Evolutionary conservation across 177 flowering plant species (phyloP).

Genomic region (Vitis hybrid): DNA sequence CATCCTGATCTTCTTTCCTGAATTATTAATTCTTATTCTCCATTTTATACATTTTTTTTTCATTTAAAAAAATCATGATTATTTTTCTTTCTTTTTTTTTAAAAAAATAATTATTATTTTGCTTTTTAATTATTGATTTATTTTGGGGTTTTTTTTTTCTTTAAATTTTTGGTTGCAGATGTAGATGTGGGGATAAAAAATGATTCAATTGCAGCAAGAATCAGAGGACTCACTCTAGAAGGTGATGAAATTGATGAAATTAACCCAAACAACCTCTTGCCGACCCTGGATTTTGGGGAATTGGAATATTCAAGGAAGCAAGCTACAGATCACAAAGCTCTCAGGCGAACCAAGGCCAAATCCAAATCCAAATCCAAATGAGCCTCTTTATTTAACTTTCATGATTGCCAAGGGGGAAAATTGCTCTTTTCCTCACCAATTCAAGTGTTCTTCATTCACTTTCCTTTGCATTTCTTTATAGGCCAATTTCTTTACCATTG

Average conservation of each 20-base stretch:
- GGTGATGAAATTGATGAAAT: conserved; percentile 47
- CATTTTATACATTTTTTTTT: background rate
- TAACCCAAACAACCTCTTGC: conserved; percentile 24
- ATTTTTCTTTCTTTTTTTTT: no score
- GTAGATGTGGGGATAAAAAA: conserved; percentile 19
- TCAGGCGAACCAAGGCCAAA: background rate
- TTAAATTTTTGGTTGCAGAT: conserved; percentile 12
- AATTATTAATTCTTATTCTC: background rate
- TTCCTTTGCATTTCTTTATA: no score
- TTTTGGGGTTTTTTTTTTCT: background rate
- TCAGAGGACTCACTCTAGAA: conserved; percentile 41
- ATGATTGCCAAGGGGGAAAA: no score
- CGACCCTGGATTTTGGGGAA: conserved; percentile 10
- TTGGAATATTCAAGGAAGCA: background rate
- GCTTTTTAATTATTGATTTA: no score
- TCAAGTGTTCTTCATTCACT: no score
- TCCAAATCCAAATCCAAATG: conserved; percentile 5
- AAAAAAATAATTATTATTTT: no score
- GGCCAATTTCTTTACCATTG: no score
- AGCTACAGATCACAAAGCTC: conserved; percentile 1
- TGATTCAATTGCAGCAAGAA: conserved; percentile 26
- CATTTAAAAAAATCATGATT: no score
- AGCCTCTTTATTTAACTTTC: background rate
- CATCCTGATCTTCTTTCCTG: background rate
- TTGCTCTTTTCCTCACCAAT: no score